Base-by-base conservation (phyloP, 1,139 yeast species). In the Saccharomycopsis crataegensis region DNA sequence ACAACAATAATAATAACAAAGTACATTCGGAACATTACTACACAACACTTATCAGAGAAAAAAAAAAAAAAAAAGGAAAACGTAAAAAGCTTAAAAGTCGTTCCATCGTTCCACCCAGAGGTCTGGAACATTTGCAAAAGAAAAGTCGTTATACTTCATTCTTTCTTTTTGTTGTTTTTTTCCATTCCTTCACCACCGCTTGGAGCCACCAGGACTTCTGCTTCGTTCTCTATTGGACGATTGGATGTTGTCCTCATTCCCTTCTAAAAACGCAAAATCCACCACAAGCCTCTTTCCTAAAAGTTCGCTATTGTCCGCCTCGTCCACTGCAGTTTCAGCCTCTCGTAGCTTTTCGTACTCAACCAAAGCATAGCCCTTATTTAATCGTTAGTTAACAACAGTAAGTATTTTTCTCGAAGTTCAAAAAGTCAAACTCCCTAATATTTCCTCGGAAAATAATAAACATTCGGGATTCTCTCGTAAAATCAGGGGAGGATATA, bases 331-430 rank as follows among this genome's bases (percentile, higher is more conserved):
- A 8, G 58, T 54, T 22, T 61, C 59, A 1, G 74, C 75, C 42
- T 70, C 73, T 3, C 60, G 66, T 8, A 61, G 47, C 1, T 61
- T 60, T 9, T 58, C 62, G 56, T 67, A 72, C 56, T 72, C 75
- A 9, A 72, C 55, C 43, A 73, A 59, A 5, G 75, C 76, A 56
- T 73, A 73, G 0, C 77, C 74, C 60, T 60, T 6, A 17, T 36
- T 17, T 16, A 11, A 11, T 17, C 14, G 46, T 43, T 43, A 43
- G 46, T 43, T 36, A 36, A 36, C n/a, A 11, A n/a, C n/a, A 36
- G 3, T 11, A n/a, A 36, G 2, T n/a, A 43, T 8, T 43, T 43
- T n/a, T n/a, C n/a, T 41, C 43, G n/a, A 8, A 16, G 8, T 41
- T 41, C n/a, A n/a, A n/a, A n/a, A n/a, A n/a, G n/a, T n/a, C n/a